Conservation (phyloP, 768 basidiomycete species). For the Terana coerulea region DNA sequence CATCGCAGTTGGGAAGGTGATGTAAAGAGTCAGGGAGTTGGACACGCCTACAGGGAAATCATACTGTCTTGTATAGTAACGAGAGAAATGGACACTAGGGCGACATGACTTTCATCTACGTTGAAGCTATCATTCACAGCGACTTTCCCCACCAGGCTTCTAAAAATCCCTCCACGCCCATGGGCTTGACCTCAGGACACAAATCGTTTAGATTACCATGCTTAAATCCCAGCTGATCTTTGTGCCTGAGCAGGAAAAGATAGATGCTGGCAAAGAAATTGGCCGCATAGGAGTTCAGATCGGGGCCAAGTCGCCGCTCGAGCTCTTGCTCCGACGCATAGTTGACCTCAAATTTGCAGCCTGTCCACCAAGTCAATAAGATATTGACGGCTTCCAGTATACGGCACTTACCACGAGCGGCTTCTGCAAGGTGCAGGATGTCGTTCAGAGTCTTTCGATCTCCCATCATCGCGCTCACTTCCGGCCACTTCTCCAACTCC, state of each 20-base stretch:
- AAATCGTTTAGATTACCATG: not conserved
- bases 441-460: constrained; percentile 1
- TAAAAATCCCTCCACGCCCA: not conserved
- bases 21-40: no score
- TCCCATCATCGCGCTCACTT: not conserved
- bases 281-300: no score
- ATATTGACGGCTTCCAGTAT: no score
- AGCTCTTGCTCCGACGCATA: not conserved
- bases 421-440: not conserved
- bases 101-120: no score
- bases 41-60: no score
- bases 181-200: not conserved
- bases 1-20: no score
- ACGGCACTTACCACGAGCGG: not conserved
- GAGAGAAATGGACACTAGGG: no score
- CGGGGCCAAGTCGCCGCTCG: not conserved
- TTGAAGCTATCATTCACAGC: no score
- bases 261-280: not conserved
- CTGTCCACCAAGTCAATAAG: not conserved
- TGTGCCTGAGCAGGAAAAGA: not conserved
- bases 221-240: not conserved
- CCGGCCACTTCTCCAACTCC: constrained; percentile 1
- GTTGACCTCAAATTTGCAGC: not conserved
- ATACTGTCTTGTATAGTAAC: no score
- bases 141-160: not conserved